A percentile compares a stretch with the other conserved stretches of the same genome.
Conservation (phyloP, 306 rosid species). For the Rosa persica region DNA sequence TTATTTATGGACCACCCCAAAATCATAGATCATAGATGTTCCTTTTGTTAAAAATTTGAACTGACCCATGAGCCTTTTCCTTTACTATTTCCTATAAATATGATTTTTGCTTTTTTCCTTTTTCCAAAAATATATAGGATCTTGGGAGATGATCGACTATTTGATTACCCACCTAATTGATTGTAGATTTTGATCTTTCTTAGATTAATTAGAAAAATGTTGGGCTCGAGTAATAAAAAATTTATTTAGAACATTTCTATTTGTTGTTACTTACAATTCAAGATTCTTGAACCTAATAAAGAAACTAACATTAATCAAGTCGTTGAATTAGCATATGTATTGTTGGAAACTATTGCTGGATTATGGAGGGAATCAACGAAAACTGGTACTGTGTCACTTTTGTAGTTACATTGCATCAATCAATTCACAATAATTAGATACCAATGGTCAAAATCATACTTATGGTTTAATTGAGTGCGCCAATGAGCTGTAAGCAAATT, state of each 20-base stretch:
- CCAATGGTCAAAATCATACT: not conserved
- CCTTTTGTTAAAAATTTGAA: not conserved
- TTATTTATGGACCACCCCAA: not conserved
- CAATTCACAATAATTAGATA: not conserved
- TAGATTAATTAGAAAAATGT: not conserved
- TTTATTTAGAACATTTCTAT: too few relatives aligned
- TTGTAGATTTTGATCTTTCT: not conserved
- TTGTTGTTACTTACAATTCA: not conserved
- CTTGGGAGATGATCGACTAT: too few relatives aligned
- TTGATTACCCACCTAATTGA: not conserved
- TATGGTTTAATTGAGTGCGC: not conserved
- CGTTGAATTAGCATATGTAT: not conserved
- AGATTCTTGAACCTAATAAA: not conserved
- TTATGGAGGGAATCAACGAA: not conserved
- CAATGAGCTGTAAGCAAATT: not conserved
- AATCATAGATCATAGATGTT: not conserved
- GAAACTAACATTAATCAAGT: not conserved
- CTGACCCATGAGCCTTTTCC: not conserved
- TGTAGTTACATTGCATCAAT: constrained; percentile 9
- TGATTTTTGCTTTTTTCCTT: not conserved
- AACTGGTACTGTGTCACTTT: not conserved
- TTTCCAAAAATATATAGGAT: not conserved
- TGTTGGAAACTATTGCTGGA: not conserved
- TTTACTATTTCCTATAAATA: not conserved
- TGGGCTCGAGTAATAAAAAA: constrained; percentile 1